phyloP scores from a whole-genome alignment of 495 filamentous ascomycete species.

The Antarctomyces pellizariae region DNA sequence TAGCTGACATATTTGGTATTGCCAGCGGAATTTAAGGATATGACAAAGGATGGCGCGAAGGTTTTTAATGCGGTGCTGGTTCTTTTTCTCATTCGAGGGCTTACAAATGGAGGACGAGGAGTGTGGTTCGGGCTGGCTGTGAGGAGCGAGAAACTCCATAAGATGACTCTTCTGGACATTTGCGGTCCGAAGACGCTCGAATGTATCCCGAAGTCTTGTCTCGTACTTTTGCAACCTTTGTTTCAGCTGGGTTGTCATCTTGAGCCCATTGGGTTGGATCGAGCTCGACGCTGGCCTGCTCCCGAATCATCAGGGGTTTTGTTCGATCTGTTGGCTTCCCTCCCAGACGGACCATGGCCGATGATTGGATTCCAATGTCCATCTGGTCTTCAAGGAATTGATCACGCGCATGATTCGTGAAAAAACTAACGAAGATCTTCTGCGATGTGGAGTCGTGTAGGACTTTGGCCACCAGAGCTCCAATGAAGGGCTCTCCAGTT shows the following conservation, averaged over 20 bases:
- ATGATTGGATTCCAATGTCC: constrained; percentile 29
- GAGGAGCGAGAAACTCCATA: constrained; percentile 29
- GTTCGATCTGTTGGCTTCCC: constrained; percentile 30
- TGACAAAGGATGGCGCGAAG: constrained; percentile 10
- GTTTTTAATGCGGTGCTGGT: constrained; percentile 11
- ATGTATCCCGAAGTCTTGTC: constrained; percentile 8
- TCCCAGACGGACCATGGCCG: constrained; percentile 43
- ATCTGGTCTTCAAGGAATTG: constrained; percentile 51
- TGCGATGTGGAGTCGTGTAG: constrained; percentile 26
- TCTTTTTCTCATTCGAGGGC: constrained; percentile 11
- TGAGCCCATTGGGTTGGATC: constrained; percentile 4
- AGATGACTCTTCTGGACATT: constrained; percentile 14
- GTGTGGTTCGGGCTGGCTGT: constrained; percentile 9
- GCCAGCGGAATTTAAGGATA: constrained; percentile 8
- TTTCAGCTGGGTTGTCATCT: constrained; percentile 5
- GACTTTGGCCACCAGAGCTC: constrained; percentile 37
- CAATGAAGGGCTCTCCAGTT: constrained; percentile 64
- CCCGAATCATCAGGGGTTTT: constrained; percentile 19
- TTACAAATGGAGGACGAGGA: constrained; percentile 11
- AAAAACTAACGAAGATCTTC: constrained; percentile 35
- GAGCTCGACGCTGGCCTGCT: constrained; percentile 15
- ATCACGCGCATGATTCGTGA: constrained; percentile 52
- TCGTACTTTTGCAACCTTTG: constrained; percentile 2
- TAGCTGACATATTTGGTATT: constrained; percentile 12
- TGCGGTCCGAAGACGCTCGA: constrained; percentile 11